Evolutionary conservation across 1,284 basidiomycete species (phyloP).

Genomic region (Puccinia triticina): DNA sequence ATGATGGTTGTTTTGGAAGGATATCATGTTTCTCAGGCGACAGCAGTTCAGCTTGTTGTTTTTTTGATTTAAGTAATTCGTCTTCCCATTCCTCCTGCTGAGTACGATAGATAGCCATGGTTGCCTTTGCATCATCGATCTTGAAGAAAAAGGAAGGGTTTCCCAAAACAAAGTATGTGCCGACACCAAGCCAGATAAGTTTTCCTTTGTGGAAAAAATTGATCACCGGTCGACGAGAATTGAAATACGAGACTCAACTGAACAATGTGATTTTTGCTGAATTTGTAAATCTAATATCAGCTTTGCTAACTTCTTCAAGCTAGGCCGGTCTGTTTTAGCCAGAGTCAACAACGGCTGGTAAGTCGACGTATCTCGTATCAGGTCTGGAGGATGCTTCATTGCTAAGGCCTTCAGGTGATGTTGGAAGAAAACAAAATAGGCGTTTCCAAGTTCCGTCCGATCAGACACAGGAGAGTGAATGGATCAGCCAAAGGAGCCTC

Average conservation of each 20-base stretch:
- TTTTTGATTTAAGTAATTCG: neutral
- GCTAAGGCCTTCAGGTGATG: slow-evolving; percentile 71
- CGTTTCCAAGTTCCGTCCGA: too few relatives aligned
- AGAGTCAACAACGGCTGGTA: slow-evolving; percentile 65
- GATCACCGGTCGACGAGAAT: too few relatives aligned
- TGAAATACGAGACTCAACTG: slow-evolving; percentile 64
- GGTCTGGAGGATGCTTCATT: slow-evolving; percentile 78
- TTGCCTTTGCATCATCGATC: slow-evolving; percentile 90
- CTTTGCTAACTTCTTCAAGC: slow-evolving; percentile 78
- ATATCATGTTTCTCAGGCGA: neutral
- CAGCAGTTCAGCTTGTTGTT: neutral
- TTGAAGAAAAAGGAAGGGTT: slow-evolving; percentile 58
- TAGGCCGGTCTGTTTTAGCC: slow-evolving; percentile 67
- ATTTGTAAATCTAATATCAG: slow-evolving; percentile 81
- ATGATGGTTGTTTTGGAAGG: neutral
- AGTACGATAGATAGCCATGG: slow-evolving; percentile 89
- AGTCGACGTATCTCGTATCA: slow-evolving; percentile 80
- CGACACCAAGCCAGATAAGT: too few relatives aligned
- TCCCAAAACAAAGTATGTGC: too few relatives aligned
- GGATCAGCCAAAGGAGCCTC: neutral
- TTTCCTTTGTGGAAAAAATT: too few relatives aligned
- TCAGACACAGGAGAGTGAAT: neutral
- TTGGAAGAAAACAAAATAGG: neutral
- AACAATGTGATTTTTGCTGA: slow-evolving; percentile 83
- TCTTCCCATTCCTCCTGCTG: slow-evolving; percentile 82